These are phyloP conservation scores for Ophiocytium majus DNA, from an alignment of 352 stramenopile genomes.

Conservation along the genomic window DNA sequence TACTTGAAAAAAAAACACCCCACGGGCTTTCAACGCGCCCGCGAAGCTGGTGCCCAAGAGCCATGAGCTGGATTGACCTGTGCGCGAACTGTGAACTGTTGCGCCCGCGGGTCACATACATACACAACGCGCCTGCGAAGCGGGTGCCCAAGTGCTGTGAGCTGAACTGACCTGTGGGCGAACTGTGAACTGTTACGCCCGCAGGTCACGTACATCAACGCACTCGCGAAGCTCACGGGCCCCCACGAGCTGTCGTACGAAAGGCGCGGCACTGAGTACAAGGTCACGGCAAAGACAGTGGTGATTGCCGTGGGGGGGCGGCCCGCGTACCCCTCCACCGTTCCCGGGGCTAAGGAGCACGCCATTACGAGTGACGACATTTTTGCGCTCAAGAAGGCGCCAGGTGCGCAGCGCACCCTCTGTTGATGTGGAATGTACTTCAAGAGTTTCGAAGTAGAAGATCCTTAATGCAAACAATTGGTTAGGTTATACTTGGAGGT, in stretches of 20 bases:
- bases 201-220: conserved; percentile 79
- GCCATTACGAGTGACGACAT: conserved; percentile 88
- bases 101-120: neutral
- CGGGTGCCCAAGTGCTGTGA: neutral
- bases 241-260: conserved; percentile 65
- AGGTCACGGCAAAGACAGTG: conserved; percentile 83
- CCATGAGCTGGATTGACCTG: neutral
- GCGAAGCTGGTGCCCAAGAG: neutral
- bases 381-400: conserved; percentile 68
- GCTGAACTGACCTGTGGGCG: neutral
- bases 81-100: neutral
- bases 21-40: too few relatives aligned
- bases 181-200: neutral
- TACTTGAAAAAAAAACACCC: too few relatives aligned
- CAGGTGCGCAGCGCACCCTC: too few relatives aligned
- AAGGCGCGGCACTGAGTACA: conserved; percentile 68
- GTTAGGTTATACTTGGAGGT: too few relatives aligned
- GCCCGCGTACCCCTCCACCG: conserved; percentile 74
- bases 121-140: neutral
- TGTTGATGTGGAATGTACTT: too few relatives aligned
- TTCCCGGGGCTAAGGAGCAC: conserved; percentile 77
- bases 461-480: too few relatives aligned
- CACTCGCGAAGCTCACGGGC: conserved; percentile 61
- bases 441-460: too few relatives aligned
- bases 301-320: conserved; percentile 91